Evolutionary conservation across 2,329 filamentous ascomycete species (phyloP), one percentile per base, ranked within the genome.

Genomic region (Colletotrichum australisinense): DNA sequence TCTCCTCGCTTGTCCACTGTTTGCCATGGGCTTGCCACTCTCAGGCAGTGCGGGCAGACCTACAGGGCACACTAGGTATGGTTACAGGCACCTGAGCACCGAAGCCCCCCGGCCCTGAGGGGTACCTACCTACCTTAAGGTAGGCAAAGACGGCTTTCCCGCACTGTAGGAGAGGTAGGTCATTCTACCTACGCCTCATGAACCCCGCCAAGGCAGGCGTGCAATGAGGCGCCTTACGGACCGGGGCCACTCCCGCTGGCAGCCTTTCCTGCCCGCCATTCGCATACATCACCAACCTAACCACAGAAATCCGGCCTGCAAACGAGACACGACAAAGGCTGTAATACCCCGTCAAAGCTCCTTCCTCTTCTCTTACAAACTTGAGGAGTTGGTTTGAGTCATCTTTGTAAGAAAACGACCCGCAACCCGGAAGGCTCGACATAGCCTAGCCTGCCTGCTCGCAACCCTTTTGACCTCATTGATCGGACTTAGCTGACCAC

Each of bases 391-490:
- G n/a, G 14, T 38, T 64, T 32, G n/a, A n/a, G 19, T n/a, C 30
- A 19, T 64, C 22, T 55, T 19, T 35, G 62, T 55, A 55, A 64
- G 52, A 8, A 22, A 24, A 24, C 24, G 28, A 30, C 32, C 19
- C 32, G 52, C 52, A 22, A 65, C 52, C 32, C 30, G 16, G 63
- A 57, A 57, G 52, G 63, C 24, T 57, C 11, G 16, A 42, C 9
- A 26, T 35, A 16, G 16, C 7, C 42, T 49, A 49, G 42, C 42
- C 42, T 22, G 19, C 42, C 30, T 9, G 28, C 24, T 46, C 32
- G 55, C 68, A 56, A 60, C 56, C 68, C 56, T 49, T 62, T 53
- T 60, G 68, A 46, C 68, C 56, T 55, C 56, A 32, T 19, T 42
- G 63, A 60, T 32, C 42, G 26, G 26, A n/a, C 63, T 63, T 67